These are phyloP conservation scores for Marchantia polymorpha DNA, from an alignment of 225 moss, liverwort and hornwort species.

Conservation along the genomic window DNA sequence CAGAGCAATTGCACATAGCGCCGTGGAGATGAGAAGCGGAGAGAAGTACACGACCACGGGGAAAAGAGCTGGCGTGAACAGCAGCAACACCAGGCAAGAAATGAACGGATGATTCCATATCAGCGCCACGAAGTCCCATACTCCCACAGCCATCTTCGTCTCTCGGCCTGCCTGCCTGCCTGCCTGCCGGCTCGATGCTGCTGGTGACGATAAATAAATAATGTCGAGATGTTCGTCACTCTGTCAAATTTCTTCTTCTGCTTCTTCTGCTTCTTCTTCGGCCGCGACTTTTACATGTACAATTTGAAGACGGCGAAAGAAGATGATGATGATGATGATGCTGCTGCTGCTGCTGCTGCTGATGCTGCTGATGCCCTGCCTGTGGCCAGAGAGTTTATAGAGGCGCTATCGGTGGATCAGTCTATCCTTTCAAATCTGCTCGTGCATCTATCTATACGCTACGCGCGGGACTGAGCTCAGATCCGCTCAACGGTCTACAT, in stretches of 20 bases:
- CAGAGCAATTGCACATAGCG: slow-evolving; percentile 73
- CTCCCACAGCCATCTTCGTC: slow-evolving; percentile 33
- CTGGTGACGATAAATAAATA: background rate
- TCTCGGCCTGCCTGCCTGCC: background rate
- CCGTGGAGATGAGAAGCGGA: slow-evolving; percentile 84
- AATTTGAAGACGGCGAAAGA: background rate
- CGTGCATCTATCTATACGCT: background rate
- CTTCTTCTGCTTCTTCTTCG: background rate
- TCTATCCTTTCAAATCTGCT: slow-evolving; percentile 12
- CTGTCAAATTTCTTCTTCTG: background rate
- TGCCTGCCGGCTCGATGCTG: background rate
- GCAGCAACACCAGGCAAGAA: slow-evolving; percentile 59
- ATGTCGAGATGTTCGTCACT: background rate
- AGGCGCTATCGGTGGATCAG: background rate
- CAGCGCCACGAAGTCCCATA: slow-evolving; percentile 45
- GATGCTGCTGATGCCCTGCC: background rate
- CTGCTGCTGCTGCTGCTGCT: too few species aligned
- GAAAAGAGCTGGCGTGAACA: slow-evolving; percentile 90
- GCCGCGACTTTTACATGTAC: slow-evolving; percentile 1
- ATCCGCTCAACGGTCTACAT: slow-evolving; percentile 20
- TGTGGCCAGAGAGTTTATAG: background rate
- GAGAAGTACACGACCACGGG: slow-evolving; percentile 83
- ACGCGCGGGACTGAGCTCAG: background rate
- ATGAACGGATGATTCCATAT: slow-evolving; percentile 82
- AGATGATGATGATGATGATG: background rate